Conservation (phyloP, 2,329 filamentous ascomycete genomes). For the Pseudogymnoascus sp. region DNA sequence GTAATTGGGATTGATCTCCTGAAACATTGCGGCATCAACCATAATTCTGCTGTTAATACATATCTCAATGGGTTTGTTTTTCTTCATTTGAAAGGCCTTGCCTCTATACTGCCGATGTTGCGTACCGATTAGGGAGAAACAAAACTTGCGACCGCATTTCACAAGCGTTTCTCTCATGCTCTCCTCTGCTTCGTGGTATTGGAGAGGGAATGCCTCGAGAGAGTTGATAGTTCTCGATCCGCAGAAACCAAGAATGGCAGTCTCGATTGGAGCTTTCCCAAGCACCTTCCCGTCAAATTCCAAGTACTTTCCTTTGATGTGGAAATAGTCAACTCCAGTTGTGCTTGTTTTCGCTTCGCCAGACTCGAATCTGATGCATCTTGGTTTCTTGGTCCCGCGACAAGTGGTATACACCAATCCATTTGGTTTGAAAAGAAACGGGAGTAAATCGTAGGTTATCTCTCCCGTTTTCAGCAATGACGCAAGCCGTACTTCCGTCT, state of each 20-base stretch:
- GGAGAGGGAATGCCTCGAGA: slow-evolving; percentile 28
- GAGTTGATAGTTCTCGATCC: slow-evolving; percentile 20
- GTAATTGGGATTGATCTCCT: slow-evolving; percentile 25
- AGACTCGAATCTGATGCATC: slow-evolving; percentile 10
- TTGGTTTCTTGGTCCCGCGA: neutral
- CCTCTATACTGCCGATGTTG: slow-evolving; percentile 28
- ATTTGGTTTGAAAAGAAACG: slow-evolving; percentile 10
- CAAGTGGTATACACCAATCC: slow-evolving; percentile 10
- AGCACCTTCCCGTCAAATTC: slow-evolving; percentile 27
- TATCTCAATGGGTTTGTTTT: slow-evolving; percentile 18
- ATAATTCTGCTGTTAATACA: slow-evolving; percentile 25
- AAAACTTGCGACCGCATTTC: slow-evolving; percentile 26
- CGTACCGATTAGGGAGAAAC: slow-evolving; percentile 20
- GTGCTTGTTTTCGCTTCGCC: slow-evolving; percentile 3
- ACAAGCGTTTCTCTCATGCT: slow-evolving; percentile 23
- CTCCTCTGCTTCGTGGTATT: slow-evolving; percentile 22
- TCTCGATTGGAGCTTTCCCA: slow-evolving; percentile 22
- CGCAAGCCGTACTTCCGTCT: neutral
- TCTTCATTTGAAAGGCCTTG: slow-evolving; percentile 28
- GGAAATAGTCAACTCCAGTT: slow-evolving; percentile 11
- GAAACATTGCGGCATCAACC: slow-evolving; percentile 25
- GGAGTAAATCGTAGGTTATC: slow-evolving; percentile 11
- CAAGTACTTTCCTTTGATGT: slow-evolving; percentile 20
- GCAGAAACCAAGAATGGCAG: slow-evolving; percentile 16
- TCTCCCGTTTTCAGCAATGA: neutral